Evolutionary conservation across 1,139 yeast genomes (phyloP).

Genomic region (Lodderomyces metapsilosis): DNA sequence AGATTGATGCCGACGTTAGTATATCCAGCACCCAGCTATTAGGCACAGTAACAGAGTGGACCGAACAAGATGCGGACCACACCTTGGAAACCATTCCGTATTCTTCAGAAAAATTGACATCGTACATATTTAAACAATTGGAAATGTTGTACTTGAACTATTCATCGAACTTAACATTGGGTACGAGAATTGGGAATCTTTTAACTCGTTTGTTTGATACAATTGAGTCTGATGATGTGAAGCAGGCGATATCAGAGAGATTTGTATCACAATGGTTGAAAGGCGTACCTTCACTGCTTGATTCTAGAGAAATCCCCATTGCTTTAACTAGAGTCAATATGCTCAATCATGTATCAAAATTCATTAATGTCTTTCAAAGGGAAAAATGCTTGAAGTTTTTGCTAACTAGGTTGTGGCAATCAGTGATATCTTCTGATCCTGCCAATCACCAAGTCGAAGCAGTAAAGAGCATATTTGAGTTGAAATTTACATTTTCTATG

Average conservation of each 20-base stretch:
- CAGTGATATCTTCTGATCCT: slow-evolving; percentile 45
- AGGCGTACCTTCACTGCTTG: background rate
- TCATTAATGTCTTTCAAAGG: slow-evolving; percentile 24
- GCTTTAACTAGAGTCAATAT: background rate
- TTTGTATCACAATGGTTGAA: background rate
- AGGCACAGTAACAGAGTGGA: background rate
- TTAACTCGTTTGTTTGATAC: background rate
- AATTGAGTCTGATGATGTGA: background rate
- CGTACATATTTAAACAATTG: background rate
- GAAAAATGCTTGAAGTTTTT: slow-evolving; percentile 34
- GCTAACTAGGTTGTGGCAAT: slow-evolving; percentile 45
- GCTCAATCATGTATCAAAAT: slow-evolving; percentile 28
- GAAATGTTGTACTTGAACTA: background rate
- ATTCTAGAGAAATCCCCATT: background rate
- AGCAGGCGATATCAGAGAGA: background rate
- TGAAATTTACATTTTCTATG: slow-evolving; percentile 35
- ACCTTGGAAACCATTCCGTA: background rate
- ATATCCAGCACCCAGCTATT: background rate
- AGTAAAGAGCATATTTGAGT: slow-evolving; percentile 50
- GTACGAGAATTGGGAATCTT: slow-evolving; percentile 1
- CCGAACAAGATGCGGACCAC: background rate
- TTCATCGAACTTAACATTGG: background rate
- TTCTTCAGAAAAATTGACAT: background rate
- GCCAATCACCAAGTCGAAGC: slow-evolving; percentile 59
- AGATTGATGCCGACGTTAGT: background rate